Conservation (phyloP, 2,329 filamentous ascomycete genomes). For the Claviceps quebecensis region DNA sequence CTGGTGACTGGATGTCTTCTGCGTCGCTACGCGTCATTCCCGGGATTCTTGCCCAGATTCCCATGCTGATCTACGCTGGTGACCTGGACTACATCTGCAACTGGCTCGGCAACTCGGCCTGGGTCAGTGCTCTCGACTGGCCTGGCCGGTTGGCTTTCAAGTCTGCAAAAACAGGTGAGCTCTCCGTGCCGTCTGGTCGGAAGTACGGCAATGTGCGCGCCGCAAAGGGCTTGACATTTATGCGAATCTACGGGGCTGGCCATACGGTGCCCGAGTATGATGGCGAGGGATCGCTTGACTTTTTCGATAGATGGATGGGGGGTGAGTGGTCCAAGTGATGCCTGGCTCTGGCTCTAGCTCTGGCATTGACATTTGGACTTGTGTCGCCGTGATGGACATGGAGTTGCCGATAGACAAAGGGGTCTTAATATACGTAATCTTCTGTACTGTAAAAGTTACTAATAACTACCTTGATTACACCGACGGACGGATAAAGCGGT, state of each 20-base stretch:
- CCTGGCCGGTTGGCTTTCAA: slow-evolving; percentile 69
- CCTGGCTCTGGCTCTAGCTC: too few relatives aligned
- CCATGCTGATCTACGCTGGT: slow-evolving; percentile 84
- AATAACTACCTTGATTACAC: too few relatives aligned
- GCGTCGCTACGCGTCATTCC: slow-evolving; percentile 75
- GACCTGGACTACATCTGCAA: slow-evolving; percentile 87
- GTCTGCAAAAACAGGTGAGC: slow-evolving; percentile 52
- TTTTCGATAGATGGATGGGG: slow-evolving; percentile 79
- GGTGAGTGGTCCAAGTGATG: slow-evolving; percentile 8
- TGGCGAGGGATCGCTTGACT: slow-evolving; percentile 74
- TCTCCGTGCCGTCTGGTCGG: slow-evolving; percentile 39
- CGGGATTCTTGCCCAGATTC: slow-evolving; percentile 74
- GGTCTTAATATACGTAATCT: background rate
- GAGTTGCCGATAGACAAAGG: background rate
- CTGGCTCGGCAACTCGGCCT: slow-evolving; percentile 95
- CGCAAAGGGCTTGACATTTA: slow-evolving; percentile 84
- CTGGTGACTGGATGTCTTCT: slow-evolving; percentile 94
- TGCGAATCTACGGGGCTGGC: slow-evolving; percentile 74
- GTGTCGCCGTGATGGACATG: too few relatives aligned
- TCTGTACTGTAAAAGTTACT: too few relatives aligned
- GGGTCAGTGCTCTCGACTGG: slow-evolving; percentile 90
- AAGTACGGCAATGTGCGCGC: slow-evolving; percentile 67
- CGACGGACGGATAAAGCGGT: too few relatives aligned
- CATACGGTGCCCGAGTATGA: slow-evolving; percentile 98
- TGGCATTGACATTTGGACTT: background rate